These are phyloP conservation scores for Cladosporium oxysporum DNA, from an alignment of 2,329 filamentous ascomycete genomes.

Conservation along the genomic window DNA sequence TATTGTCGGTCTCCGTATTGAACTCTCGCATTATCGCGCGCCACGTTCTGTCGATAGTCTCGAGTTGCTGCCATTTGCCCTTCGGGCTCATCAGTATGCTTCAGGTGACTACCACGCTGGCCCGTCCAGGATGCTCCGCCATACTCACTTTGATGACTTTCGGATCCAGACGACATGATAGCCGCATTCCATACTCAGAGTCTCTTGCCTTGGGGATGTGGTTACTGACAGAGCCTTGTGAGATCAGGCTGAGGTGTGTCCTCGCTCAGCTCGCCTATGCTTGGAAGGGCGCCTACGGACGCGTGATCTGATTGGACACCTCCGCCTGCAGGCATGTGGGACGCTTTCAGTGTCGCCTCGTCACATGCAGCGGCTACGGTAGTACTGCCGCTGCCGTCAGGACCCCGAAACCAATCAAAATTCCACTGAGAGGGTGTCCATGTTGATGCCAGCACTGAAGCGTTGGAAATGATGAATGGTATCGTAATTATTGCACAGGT, in stretches of 20 bases:
- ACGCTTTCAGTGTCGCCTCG: too few relatives aligned
- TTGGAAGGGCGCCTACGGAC: too few relatives aligned
- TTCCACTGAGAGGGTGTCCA: not conserved
- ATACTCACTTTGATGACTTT: not conserved
- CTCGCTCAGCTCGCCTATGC: not conserved
- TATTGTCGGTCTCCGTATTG: not conserved
- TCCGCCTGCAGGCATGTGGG: too few relatives aligned
- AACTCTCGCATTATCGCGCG: not conserved
- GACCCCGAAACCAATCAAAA: too few relatives aligned
- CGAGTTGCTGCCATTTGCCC: not conserved
- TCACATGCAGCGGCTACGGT: too few relatives aligned
- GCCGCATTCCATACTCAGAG: not conserved
- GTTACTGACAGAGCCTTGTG: not conserved
- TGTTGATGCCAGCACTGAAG: not conserved
- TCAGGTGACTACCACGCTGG: not conserved
- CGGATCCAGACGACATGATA: not conserved
- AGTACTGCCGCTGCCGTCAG: too few relatives aligned
- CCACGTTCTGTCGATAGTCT: not conserved
- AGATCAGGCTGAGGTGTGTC: not conserved
- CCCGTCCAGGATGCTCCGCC: not conserved
- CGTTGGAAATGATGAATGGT: not conserved
- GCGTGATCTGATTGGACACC: too few relatives aligned
- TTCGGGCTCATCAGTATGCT: not conserved
- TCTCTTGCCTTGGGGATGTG: too few relatives aligned
- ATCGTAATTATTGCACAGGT: not conserved